Base-by-base conservation (phyloP, 345 rosid species). In the Chamaenerion angustifolium region DNA sequence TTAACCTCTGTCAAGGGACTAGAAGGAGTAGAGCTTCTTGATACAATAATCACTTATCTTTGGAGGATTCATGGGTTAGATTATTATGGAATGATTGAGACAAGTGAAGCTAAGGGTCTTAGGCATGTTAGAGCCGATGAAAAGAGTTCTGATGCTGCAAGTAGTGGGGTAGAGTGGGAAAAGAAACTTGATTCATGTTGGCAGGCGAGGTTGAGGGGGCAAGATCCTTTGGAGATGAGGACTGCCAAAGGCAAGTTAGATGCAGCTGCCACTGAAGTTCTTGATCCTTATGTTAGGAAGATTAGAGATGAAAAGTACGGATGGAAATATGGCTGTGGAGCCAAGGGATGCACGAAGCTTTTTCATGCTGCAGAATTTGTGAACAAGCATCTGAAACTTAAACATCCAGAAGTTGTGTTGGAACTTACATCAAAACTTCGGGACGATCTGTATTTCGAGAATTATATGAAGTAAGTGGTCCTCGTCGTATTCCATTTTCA, bases 321-420 rank as follows among this genome's bases (percentile, higher is more conserved):
- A 13, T 93, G 99, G 96, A 93, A 93, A 72, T 93, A 80, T 75
- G 99, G 99, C 46, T 93, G 99, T 73, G 99, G 99, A 59, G 97
- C 99, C 47, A 93, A 88, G 69, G 97, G 99, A 44, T 93, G 99
- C 75, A 93, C 99, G 16, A 93, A 93, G 65, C 99, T 93, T 54
- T 93, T 93, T 74, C 99, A 93, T 64, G 96, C 99, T 61, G 74
- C 99, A 56, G 99, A 93, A 62, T 93, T 85, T 71, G 99, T 93
- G 63, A 82, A 88, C 70, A 93, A 93, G 77, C 99, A 93, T 76
- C 94, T 93, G 59, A 93, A 93, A 75, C 80, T 93, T 52, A 93
- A 93, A 66, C 99, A 93, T 71, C 74, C 80, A 0, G 99, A 93
- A 17, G 75, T 82, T 56, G 70, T 88, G 50, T 45, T 80, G 60